phyloP scores from a whole-genome alignment of 2,329 filamentous ascomycete species.

The Phoma herbarum region DNA sequence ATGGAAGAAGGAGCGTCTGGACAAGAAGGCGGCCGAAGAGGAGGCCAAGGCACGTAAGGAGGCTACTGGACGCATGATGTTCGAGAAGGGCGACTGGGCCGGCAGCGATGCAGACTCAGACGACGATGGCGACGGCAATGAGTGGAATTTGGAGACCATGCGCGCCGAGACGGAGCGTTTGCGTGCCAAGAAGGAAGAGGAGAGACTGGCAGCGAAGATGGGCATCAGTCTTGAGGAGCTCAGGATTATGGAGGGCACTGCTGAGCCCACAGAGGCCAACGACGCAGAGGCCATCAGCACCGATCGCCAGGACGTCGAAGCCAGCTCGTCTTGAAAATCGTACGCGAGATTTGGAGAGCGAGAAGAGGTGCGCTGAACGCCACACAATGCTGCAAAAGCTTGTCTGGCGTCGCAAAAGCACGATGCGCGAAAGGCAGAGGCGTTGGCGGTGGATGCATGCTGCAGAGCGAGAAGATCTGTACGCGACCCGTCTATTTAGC shows the following conservation, averaged over 20 bases:
- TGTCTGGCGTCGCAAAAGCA: slow-evolving; percentile 19
- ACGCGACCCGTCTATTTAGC: slow-evolving; percentile 17
- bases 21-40: slow-evolving; percentile 96
- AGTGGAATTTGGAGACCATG: slow-evolving; percentile 84
- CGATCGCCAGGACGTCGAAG: slow-evolving; percentile 10
- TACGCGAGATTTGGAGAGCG: not conserved
- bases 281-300: slow-evolving; percentile 12
- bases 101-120: slow-evolving; percentile 66
- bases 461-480: not conserved
- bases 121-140: slow-evolving; percentile 69
- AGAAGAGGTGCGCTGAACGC: slow-evolving; percentile 17
- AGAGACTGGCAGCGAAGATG: slow-evolving; percentile 59
- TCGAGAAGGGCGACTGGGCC: slow-evolving; percentile 95
- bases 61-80: slow-evolving; percentile 91
- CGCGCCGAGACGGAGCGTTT: slow-evolving; percentile 84
- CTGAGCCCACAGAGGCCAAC: slow-evolving; percentile 17
- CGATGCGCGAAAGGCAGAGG: not conserved
- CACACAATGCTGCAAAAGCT: slow-evolving; percentile 49
- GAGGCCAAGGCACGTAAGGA: slow-evolving; percentile 92
- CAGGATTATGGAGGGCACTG: slow-evolving; percentile 20
- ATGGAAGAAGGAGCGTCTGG: slow-evolving; percentile 93
- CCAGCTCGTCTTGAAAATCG: slow-evolving; percentile 15
- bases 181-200: slow-evolving; percentile 78
- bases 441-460: slow-evolving; percentile 6
- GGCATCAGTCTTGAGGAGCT: slow-evolving; percentile 32